Evolutionary conservation across 352 stramenopile species (phyloP).

Genomic region (Plasmopara muralis): DNA sequence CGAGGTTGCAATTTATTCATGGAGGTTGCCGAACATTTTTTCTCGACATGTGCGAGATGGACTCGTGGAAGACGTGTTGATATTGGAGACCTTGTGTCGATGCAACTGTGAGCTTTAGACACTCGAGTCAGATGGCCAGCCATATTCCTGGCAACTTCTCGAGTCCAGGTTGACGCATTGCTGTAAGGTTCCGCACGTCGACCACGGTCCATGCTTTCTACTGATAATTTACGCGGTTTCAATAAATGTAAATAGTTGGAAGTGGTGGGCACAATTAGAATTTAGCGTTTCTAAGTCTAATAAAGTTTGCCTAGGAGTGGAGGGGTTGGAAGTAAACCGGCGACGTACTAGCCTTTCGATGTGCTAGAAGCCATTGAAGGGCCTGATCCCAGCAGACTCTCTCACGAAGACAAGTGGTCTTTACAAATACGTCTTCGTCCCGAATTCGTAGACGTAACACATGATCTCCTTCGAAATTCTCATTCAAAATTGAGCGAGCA

Average conservation of each 20-base stretch:
- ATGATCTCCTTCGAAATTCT: conserved; percentile 23
- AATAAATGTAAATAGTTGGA: background rate
- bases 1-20: conserved; percentile 30
- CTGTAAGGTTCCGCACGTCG: conserved; percentile 70
- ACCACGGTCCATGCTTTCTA: conserved; percentile 50
- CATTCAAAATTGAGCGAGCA: conserved; percentile 6
- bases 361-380: conserved; percentile 33
- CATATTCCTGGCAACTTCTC: conserved; percentile 64
- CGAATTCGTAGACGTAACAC: conserved; percentile 37
- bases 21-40: conserved; percentile 42
- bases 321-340: conserved; percentile 1
- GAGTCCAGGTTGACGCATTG: conserved; percentile 70
- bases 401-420: conserved; percentile 24
- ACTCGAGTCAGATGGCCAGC: conserved; percentile 60
- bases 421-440: conserved; percentile 30
- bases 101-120: conserved; percentile 62
- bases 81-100: conserved; percentile 65
- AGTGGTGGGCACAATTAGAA: no score
- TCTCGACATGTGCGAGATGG: conserved; percentile 28
- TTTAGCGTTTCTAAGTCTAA: no score
- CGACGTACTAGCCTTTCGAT: conserved; percentile 1
- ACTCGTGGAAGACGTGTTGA: conserved; percentile 42
- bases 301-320: background rate
- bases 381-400: conserved; percentile 34
- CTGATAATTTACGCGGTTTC: conserved; percentile 1